Conservation (phyloP, 192 early-diverging fungal genomes). For the Gryganskiella cystojenkinii region DNA sequence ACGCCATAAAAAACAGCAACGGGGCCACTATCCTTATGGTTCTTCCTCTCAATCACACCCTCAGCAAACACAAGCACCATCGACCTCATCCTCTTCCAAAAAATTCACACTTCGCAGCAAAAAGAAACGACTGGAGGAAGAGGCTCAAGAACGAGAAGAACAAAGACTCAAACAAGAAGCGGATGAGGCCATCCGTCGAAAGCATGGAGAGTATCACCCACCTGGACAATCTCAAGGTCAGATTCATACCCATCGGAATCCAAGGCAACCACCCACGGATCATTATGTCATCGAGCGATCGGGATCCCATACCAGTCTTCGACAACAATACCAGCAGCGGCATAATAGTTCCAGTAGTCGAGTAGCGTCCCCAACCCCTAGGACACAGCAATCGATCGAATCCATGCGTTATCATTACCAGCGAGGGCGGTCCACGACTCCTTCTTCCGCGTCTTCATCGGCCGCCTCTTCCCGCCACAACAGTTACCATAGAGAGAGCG, state of each 20-base stretch:
- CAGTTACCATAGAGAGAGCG: slow-evolving; percentile 4
- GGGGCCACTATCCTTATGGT: too few relatives aligned
- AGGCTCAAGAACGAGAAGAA: slow-evolving; percentile 30
- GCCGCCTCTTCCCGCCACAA: slow-evolving; percentile 13
- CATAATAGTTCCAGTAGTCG: slow-evolving; percentile 13
- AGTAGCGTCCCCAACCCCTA: slow-evolving; percentile 18
- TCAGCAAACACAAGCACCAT: background rate
- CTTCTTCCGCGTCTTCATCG: slow-evolving; percentile 21
- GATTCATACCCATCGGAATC: slow-evolving; percentile 36
- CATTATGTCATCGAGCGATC: slow-evolving; percentile 28
- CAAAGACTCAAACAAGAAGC: slow-evolving; percentile 25
- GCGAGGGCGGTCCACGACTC: slow-evolving; percentile 1
- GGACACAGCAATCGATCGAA: background rate
- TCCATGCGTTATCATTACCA: background rate
- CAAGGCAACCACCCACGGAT: slow-evolving; percentile 25
- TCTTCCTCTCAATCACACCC: too few relatives aligned
- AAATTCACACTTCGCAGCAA: slow-evolving; percentile 28
- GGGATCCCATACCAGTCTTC: slow-evolving; percentile 8
- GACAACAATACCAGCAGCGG: background rate
- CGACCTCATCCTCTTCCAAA: background rate
- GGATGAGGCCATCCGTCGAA: slow-evolving; percentile 38
- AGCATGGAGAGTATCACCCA: slow-evolving; percentile 45
- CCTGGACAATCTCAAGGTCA: slow-evolving; percentile 35
- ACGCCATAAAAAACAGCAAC: too few relatives aligned
- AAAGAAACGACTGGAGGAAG: slow-evolving; percentile 21